A percentile compares a stretch with the other conserved stretches of the same genome.
Evolutionary conservation across 768 basidiomycete genomes (phyloP).

Genomic region (Leccinum incarnatum): DNA sequence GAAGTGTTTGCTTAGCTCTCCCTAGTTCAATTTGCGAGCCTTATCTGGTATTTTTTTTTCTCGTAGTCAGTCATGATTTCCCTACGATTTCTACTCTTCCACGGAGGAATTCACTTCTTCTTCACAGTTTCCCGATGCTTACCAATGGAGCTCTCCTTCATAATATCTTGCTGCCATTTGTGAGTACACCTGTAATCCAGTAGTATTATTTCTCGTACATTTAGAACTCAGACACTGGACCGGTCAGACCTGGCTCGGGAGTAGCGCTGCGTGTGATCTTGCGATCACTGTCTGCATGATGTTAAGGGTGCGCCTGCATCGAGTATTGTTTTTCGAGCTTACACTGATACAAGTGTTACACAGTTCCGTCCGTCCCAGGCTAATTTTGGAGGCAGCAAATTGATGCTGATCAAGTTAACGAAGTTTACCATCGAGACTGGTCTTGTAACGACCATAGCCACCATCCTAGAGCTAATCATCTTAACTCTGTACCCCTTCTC

Average conservation of each 20-base stretch:
- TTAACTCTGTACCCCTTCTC: too few species aligned
- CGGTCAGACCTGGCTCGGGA: not conserved
- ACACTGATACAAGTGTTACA: not conserved
- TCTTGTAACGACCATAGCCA: slow-evolving; percentile 10
- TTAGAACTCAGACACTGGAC: not conserved
- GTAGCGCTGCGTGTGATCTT: not conserved
- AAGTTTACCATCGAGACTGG: slow-evolving; percentile 18
- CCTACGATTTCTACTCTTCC: too few species aligned
- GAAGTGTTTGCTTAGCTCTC: too few species aligned
- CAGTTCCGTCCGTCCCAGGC: not conserved
- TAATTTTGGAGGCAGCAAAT: not conserved
- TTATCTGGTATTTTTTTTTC: too few species aligned
- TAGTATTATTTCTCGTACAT: not conserved
- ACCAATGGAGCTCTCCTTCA: too few species aligned
- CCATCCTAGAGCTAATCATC: slow-evolving; percentile 5
- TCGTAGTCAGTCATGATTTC: too few species aligned
- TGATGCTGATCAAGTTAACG: slow-evolving; percentile 2
- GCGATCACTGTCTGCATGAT: not conserved
- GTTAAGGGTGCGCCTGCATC: not conserved
- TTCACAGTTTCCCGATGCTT: too few species aligned
- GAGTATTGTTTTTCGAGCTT: not conserved
- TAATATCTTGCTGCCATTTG: not conserved
- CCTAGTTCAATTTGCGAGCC: too few species aligned
- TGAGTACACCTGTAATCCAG: not conserved
- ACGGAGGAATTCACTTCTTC: too few species aligned